Evolutionary conservation across 2,329 filamentous ascomycete genomes (phyloP).

Genomic region (Penicillium sp.): DNA sequence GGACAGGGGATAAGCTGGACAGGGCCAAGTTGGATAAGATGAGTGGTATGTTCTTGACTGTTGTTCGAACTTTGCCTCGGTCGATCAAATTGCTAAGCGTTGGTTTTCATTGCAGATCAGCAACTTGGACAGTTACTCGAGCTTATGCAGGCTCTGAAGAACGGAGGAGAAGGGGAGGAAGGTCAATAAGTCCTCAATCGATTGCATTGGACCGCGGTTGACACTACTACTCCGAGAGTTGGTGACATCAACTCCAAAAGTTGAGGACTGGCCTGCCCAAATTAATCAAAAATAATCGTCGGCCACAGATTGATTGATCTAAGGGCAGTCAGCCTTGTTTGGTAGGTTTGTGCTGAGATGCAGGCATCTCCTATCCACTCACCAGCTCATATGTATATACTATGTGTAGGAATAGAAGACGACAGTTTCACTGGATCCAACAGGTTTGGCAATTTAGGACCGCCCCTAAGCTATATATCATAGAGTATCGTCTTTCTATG

Average conservation of each 20-base stretch:
- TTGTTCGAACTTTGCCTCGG: background rate
- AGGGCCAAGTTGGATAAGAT: slow-evolving; percentile 82
- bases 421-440: background rate
- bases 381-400: slow-evolving; percentile 14
- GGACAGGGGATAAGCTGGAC: slow-evolving; percentile 83
- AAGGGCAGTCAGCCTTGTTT: background rate
- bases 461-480: too few species aligned
- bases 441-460: background rate
- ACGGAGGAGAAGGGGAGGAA: slow-evolving; percentile 31
- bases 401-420: slow-evolving; percentile 1
- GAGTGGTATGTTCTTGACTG: slow-evolving; percentile 65
- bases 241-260: background rate
- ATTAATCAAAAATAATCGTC: background rate
- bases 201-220: background rate
- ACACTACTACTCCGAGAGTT: background rate
- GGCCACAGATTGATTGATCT: background rate
- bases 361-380: slow-evolving; percentile 16
- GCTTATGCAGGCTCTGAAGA: slow-evolving; percentile 77
- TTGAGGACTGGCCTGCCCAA: too few species aligned
- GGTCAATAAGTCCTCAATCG: slow-evolving; percentile 27
- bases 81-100: background rate
- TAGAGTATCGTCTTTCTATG: background rate
- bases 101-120: slow-evolving; percentile 60
- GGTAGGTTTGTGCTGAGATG: slow-evolving; percentile 8
- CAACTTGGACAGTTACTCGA: slow-evolving; percentile 93